phyloP scores from a whole-genome alignment of 352 stramenopile species.

The Globisporangium lucens region DNA sequence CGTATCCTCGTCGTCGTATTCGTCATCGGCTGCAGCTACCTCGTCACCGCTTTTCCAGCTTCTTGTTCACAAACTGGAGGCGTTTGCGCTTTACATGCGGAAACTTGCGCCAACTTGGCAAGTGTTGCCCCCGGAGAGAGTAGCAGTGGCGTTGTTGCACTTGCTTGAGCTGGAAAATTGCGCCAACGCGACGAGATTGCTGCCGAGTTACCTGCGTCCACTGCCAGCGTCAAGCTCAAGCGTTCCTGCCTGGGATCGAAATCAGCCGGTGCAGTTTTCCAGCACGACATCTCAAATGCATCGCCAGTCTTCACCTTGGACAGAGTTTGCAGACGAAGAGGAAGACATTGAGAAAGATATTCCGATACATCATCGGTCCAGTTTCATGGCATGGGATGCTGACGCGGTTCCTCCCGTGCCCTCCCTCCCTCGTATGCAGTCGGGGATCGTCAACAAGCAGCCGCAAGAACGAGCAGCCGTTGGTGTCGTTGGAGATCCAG shows the following conservation, averaged over 20 bases:
- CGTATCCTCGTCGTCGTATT: conserved; percentile 22
- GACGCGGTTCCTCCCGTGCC: no score
- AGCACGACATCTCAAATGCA: background rate
- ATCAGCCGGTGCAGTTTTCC: background rate
- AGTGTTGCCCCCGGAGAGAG: conserved; percentile 44
- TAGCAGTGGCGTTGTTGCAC: conserved; percentile 49
- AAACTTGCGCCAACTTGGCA: conserved; percentile 48
- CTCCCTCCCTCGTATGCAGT: background rate
- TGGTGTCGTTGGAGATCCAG: background rate
- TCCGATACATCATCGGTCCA: background rate
- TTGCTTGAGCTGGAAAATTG: conserved; percentile 53
- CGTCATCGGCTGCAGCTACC: conserved; percentile 16
- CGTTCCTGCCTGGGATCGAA: background rate
- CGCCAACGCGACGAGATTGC: conserved; percentile 45
- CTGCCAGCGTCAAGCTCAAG: background rate
- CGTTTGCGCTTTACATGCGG: conserved; percentile 43
- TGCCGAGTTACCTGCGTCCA: conserved; percentile 51
- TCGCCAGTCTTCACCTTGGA: conserved; percentile 10
- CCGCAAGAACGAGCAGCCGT: background rate
- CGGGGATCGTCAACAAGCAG: background rate
- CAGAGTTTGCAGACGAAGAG: conserved; percentile 17
- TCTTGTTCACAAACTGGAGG: conserved; percentile 47
- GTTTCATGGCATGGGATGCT: conserved; percentile 13
- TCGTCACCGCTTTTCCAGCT: conserved; percentile 55
- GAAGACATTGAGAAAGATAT: background rate